Base-by-base conservation (phyloP, 805 yeast species). In the Wickerhamiella cacticola region DNA sequence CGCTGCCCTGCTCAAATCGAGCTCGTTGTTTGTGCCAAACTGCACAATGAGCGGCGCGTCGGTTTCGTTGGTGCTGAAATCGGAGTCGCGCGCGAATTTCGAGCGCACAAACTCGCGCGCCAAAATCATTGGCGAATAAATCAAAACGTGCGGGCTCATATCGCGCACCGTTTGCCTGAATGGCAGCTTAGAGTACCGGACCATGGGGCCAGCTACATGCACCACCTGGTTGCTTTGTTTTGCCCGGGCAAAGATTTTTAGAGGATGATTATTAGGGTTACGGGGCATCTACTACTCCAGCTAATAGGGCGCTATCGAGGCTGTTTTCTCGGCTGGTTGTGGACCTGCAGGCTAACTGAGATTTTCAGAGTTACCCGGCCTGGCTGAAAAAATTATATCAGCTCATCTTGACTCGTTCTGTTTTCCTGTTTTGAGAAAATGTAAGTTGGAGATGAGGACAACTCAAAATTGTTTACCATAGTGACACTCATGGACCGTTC, bases 71-170 rank as follows among this genome's bases (percentile, higher is more conserved):
- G 96, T 87, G 13, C 89, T 72, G 63, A 92, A 87, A 61, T 92
- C 98, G 12, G 86, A 74, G 26, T 75, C 60, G 49, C 98, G 70
- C 2, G 97, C 98, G 47, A 74, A 72, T 18, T 71, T 74, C 62
- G 86, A 84, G 40, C 96, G 70, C 3, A 85, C 95, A 71, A 86
- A 92, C 64, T 92, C 98, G 45, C 97, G 68, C 3, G 97, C 97
- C 46, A 92, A 68, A 36, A 92, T 88, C 98, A 92, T 92, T 8
- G 98, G 98, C 0, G 95, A 77, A 60, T 92, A 88, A 2, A 86
- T 94, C 7, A 89, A 79, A 9, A 53, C 51, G 60, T 87, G 95
- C 40, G 80, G 76, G 47, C 74, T 70, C 61, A 79, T 84, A 33
- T 79, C 78, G 26, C 96, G 65, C 13, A 82, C 79, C 5, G 84